Conservation (phyloP, 2,329 filamentous ascomycete genomes). For the Colletotrichum filicis region DNA sequence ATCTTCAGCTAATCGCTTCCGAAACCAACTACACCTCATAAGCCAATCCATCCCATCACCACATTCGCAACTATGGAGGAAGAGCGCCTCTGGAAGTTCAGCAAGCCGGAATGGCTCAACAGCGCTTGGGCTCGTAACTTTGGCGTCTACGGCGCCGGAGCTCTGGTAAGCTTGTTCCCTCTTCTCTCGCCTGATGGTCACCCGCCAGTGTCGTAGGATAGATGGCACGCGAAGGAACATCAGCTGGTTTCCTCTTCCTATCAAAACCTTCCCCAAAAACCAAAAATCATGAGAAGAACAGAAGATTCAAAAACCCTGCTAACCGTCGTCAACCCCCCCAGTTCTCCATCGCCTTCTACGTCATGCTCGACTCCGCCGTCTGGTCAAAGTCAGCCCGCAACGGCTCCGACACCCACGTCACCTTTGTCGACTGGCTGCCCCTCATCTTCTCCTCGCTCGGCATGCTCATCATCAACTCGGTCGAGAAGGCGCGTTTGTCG, state of each 20-base stretch:
- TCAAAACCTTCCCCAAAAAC: neutral
- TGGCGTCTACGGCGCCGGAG: constrained; percentile 72
- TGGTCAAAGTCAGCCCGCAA: constrained; percentile 73
- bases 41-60: neutral
- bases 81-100: constrained; percentile 75
- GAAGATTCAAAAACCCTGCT: neutral
- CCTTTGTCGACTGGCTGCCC: constrained; percentile 77
- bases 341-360: constrained; percentile 77
- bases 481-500: constrained; percentile 73
- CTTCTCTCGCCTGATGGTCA: neutral
- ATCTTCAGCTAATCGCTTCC: neutral
- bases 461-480: constrained; percentile 78
- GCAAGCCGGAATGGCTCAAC: constrained; percentile 74
- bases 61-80: constrained; percentile 62
- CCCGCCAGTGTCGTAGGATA: neutral
- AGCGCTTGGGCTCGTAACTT: constrained; percentile 71
- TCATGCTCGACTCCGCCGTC: constrained; percentile 74
- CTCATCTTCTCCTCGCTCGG: constrained; percentile 74
- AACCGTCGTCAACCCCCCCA: constrained; percentile 40
- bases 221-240: neutral
- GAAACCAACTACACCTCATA: neutral
- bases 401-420: constrained; percentile 70
- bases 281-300: neutral
- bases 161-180: constrained; percentile 61
- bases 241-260: neutral